Evolutionary conservation across 2,329 filamentous ascomycete genomes (phyloP).

Genomic region (Elsinoe australis): DNA sequence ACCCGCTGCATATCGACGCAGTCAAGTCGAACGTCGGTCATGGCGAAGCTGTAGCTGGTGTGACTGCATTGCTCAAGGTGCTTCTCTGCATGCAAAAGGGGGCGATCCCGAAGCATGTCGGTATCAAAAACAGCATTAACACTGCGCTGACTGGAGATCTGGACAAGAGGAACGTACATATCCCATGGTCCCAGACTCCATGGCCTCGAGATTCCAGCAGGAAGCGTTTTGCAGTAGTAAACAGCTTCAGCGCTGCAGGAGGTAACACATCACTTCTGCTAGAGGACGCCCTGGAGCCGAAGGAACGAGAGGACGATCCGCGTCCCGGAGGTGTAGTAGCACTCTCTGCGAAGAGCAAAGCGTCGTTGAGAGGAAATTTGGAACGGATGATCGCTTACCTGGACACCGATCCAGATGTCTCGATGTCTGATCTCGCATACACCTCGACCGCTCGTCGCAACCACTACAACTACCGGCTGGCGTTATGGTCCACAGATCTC

Average conservation of each 20-base stretch:
- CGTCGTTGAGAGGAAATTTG: slow-evolving; percentile 46
- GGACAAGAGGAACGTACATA: slow-evolving; percentile 49
- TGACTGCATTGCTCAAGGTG: slow-evolving; percentile 57
- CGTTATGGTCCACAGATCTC: slow-evolving; percentile 28
- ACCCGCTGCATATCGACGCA: slow-evolving; percentile 23
- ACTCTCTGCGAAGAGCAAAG: slow-evolving; percentile 49
- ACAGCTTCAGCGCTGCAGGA: slow-evolving; percentile 40
- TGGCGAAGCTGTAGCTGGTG: slow-evolving; percentile 26
- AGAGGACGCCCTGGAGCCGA: slow-evolving; percentile 46
- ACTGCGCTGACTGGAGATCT: slow-evolving; percentile 52
- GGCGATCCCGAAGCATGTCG: slow-evolving; percentile 58
- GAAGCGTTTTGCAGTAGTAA: background rate
- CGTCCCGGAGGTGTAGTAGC: slow-evolving; percentile 52
- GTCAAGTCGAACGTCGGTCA: slow-evolving; percentile 29
- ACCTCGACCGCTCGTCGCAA: slow-evolving; percentile 54
- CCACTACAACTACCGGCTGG: slow-evolving; percentile 36
- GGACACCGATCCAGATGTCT: slow-evolving; percentile 28
- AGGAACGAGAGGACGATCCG: slow-evolving; percentile 38
- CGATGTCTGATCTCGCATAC: slow-evolving; percentile 53
- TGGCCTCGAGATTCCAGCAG: background rate
- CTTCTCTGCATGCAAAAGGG: slow-evolving; percentile 58
- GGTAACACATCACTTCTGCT: slow-evolving; percentile 62
- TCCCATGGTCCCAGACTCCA: slow-evolving; percentile 43
- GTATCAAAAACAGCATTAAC: slow-evolving; percentile 59
- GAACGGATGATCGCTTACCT: slow-evolving; percentile 36